Conservation (phyloP, 139 green algal genomes). For the Microglena sp. region DNA sequence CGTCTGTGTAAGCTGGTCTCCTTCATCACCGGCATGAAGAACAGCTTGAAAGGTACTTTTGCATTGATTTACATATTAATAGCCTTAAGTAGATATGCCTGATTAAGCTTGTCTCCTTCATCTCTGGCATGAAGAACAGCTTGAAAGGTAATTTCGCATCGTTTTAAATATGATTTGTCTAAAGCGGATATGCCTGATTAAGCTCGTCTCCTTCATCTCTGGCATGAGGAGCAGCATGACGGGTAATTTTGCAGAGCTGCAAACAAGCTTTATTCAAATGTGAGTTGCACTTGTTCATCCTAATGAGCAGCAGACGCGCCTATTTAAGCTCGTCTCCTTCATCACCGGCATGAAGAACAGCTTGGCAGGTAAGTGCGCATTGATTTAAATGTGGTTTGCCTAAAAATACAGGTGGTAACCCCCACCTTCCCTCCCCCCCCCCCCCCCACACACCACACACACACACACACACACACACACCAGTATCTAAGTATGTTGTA, state of each 20-base stretch:
- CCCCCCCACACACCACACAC: no score
- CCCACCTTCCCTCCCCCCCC: no score
- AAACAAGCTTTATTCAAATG: no score
- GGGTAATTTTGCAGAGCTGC: no score
- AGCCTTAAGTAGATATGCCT: no score
- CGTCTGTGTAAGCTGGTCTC: constrained; percentile 76
- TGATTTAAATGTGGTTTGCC: no score
- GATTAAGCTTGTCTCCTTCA: constrained; percentile 71
- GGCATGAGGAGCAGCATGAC: constrained; percentile 75
- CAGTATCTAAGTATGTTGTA: no score
- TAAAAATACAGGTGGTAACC: no score
- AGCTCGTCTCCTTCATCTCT: constrained; percentile 74
- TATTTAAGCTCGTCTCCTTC: constrained; percentile 77
- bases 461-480: no score
- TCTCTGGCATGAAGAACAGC: constrained; percentile 80
- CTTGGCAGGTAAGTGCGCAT: constrained; percentile 30
- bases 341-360: constrained; percentile 83
- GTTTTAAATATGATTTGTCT: background rate
- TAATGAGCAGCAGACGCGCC: constrained; percentile 51
- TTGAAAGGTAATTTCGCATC: constrained; percentile 33
- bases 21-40: constrained; percentile 79
- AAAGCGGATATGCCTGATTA: constrained; percentile 51
- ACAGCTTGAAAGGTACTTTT: constrained; percentile 48
- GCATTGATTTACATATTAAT: no score
- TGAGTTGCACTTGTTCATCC: constrained; percentile 72